Percentiles rank a stretch among this genome's conserved stretches.
Evolutionary conservation across 495 filamentous ascomycete species (phyloP).

Genomic region (Penicillium lagena): DNA sequence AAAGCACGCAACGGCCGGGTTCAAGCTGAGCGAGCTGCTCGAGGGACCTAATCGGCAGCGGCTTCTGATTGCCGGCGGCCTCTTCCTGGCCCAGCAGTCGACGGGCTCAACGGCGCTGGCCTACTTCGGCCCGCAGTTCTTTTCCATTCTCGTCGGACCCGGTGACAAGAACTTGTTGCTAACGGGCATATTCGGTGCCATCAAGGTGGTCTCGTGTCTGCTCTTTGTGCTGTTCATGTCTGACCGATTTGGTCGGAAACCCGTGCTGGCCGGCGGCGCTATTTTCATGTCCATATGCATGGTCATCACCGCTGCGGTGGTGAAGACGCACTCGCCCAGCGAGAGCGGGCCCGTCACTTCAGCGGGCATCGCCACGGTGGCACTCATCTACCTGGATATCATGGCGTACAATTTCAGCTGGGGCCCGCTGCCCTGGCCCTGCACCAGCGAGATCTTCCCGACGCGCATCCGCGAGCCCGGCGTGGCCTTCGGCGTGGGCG

Average conservation of each 20-base stretch:
- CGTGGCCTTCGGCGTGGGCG: conserved; percentile 38
- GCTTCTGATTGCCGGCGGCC: conserved; percentile 28
- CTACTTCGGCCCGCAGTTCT: conserved; percentile 48
- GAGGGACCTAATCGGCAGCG: conserved; percentile 37
- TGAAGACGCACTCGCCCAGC: conserved; percentile 40
- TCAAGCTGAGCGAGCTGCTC: conserved; percentile 35
- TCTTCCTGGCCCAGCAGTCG: conserved; percentile 44
- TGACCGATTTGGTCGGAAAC: conserved; percentile 49
- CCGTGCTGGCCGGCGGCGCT: conserved; percentile 46
- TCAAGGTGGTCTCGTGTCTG: conserved; percentile 44
- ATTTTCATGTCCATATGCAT: conserved; percentile 46
- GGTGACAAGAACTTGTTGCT: conserved; percentile 34
- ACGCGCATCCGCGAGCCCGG: conserved; percentile 44
- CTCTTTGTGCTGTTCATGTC: conserved; percentile 48
- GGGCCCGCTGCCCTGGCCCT: conserved; percentile 34
- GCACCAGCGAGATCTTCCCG: conserved; percentile 40
- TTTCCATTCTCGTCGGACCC: conserved; percentile 46
- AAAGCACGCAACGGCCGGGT: conserved; percentile 31
- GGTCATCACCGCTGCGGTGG: conserved; percentile 48
- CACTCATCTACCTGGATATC: conserved; percentile 46
- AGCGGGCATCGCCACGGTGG: conserved; percentile 36
- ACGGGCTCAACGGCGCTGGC: conserved; percentile 49
- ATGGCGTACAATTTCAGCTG: conserved; percentile 39
- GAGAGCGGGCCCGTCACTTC: conserved; percentile 27
- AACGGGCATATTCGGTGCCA: conserved; percentile 45